These are phyloP conservation scores for Boletus sp. DNA, from an alignment of 768 basidiomycete species.

Conservation along the genomic window DNA sequence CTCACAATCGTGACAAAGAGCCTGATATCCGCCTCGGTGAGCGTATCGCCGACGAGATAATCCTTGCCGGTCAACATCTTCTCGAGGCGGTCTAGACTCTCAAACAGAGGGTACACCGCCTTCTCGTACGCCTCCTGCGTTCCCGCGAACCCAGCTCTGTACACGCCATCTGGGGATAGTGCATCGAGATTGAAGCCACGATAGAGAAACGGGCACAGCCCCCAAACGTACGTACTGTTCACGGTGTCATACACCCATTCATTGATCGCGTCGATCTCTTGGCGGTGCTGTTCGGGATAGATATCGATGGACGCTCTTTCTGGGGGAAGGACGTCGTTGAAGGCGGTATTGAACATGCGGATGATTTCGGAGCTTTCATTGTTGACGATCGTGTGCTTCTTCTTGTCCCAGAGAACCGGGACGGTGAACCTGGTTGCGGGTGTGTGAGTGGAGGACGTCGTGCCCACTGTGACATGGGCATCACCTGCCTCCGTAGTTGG, in stretches of 20 bases:
- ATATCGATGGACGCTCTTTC: slow-evolving; percentile 67
- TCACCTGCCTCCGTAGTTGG: slow-evolving; percentile 63
- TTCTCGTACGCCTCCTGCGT: slow-evolving; percentile 76
- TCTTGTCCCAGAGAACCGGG: slow-evolving; percentile 92
- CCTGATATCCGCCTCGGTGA: slow-evolving; percentile 84
- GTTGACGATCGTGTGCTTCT: slow-evolving; percentile 83
- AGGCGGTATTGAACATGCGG: slow-evolving; percentile 84
- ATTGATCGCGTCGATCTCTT: slow-evolving; percentile 82
- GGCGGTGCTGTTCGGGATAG: slow-evolving; percentile 70
- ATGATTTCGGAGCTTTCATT: slow-evolving; percentile 97
- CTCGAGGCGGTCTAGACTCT: slow-evolving; percentile 79
- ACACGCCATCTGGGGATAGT: slow-evolving; percentile 66
- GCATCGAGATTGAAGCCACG: not conserved
- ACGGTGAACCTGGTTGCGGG: slow-evolving; percentile 64
- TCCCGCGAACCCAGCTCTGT: slow-evolving; percentile 85
- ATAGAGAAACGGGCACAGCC: not conserved
- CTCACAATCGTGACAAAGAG: slow-evolving; percentile 92
- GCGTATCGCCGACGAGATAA: slow-evolving; percentile 74
- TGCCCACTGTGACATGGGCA: too few relatives aligned
- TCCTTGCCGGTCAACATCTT: slow-evolving; percentile 72
- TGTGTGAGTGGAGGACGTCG: not conserved
- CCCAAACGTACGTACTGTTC: slow-evolving; percentile 55
- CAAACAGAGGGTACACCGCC: slow-evolving; percentile 72
- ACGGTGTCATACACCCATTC: slow-evolving; percentile 84
- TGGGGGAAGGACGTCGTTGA: slow-evolving; percentile 66